Base-by-base conservation (phyloP, 495 filamentous ascomycete genomes). In the Penicillium cosmopolitanum region DNA sequence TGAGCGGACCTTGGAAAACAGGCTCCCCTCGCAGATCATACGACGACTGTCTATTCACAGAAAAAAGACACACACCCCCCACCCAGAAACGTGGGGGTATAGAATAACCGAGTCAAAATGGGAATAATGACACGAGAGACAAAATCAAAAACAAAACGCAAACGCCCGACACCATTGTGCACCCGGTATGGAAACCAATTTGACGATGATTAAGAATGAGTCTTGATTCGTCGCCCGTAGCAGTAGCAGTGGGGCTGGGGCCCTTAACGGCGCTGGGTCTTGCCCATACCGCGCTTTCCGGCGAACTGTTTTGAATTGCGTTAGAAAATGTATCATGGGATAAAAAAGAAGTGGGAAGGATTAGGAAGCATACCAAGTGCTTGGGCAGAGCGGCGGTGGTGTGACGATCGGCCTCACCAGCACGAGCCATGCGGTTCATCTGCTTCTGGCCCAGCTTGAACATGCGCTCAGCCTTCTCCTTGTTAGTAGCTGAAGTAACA, bases 351-450 rank as follows among this genome's bases (percentile, higher is more conserved):
- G 15, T 42, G 44, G n/a, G 6, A 31, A 44, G 35, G 33, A 1
- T 21, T 31, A 31, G 28, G 5, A 48, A 59, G 82, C 87, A 66
- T 83, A 97, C 92, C 85, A 98, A 83, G 79, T 97, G 93, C 80
- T 96, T 98, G 52, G 90, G 86, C 71, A 96, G 76, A 44, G 88
- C 81, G 9, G 88, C 87, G 55, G 87, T 87, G 51, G 87, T 88
- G 78, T 98, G 96, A 70, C 95, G 84, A 85, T 98, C 95, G 38
- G 92, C 93, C 80, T 98, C 95, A 77, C 95, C 95, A 81, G 90
- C 87, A 71, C 93, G 86, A 44, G 95, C 95, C 90, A 96, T 94
- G 60, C 94, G 83, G 80, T 98, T 98, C 93, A 96, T 97, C 87
- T 92, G 91, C 84, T 93, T 92, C 87, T 98, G 95, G 63, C 87